A percentile compares a stretch with the other conserved stretches of the same genome.
phyloP scores from a whole-genome alignment of 2,329 filamentous ascomycete species.

The Colletotrichum eremochloae region DNA sequence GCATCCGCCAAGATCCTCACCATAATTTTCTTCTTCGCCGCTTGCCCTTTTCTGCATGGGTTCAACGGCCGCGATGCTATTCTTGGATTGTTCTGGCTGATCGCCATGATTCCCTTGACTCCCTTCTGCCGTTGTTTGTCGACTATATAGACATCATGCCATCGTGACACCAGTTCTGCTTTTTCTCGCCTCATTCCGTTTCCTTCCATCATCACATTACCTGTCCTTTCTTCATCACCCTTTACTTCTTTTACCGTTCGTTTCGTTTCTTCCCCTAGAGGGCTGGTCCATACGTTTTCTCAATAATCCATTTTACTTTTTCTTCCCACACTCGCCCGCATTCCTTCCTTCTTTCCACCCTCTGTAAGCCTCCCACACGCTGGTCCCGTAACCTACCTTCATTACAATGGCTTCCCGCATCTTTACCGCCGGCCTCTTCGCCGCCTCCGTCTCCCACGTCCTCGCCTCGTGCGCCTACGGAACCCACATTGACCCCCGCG shows the following conservation, averaged over 20 bases:
- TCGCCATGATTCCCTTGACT: slow-evolving; percentile 11
- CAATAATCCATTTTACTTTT: slow-evolving; percentile 36
- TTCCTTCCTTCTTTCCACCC: slow-evolving; percentile 22
- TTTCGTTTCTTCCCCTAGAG: slow-evolving; percentile 40
- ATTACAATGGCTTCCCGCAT: slow-evolving; percentile 39
- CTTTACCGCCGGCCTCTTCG: slow-evolving; percentile 37
- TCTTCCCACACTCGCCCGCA: neutral
- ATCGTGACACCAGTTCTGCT: slow-evolving; percentile 31
- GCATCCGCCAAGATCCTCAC: slow-evolving; percentile 36
- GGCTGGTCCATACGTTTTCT: slow-evolving; percentile 36
- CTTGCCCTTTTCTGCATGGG: slow-evolving; percentile 30
- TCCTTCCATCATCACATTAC: slow-evolving; percentile 22
- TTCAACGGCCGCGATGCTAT: slow-evolving; percentile 30
- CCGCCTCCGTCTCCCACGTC: slow-evolving; percentile 38
- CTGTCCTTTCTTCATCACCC: slow-evolving; percentile 22
- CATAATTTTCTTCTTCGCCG: slow-evolving; percentile 20
- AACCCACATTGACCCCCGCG: slow-evolving; percentile 52
- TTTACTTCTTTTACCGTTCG: slow-evolving; percentile 34
- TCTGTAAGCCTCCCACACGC: slow-evolving; percentile 35
- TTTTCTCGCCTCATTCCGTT: slow-evolving; percentile 33
- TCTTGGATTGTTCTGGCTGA: slow-evolving; percentile 34
- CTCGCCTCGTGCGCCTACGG: slow-evolving; percentile 57
- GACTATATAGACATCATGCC: slow-evolving; percentile 39
- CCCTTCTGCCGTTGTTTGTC: neutral
- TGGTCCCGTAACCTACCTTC: slow-evolving; percentile 38